A percentile compares a stretch with the other conserved stretches of the same genome.
Conservation (phyloP, 345 rosid species). For the Populus davidiana region DNA sequence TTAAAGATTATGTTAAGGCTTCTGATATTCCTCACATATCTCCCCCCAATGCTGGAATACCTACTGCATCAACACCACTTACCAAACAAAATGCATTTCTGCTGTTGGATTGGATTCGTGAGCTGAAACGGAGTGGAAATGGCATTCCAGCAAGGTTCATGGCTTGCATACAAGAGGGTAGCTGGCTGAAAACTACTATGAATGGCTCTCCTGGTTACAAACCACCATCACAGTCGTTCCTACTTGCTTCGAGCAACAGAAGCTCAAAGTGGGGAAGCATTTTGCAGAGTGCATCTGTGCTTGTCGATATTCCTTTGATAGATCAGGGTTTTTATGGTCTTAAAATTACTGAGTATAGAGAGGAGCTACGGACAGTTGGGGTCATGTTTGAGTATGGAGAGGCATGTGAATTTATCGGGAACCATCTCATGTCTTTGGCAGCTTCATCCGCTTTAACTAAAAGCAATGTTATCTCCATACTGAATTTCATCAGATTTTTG, state of each 20-base stretch:
- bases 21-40: constrained; percentile 47
- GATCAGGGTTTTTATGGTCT: constrained; percentile 55
- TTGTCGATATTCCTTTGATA: constrained; percentile 68
- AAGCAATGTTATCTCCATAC: constrained; percentile 43
- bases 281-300: constrained; percentile 49
- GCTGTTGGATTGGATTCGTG: constrained; percentile 55
- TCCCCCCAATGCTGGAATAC: constrained; percentile 57
- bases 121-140: not conserved
- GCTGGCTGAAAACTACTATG: constrained; percentile 56
- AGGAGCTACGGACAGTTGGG: constrained; percentile 50
- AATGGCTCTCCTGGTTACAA: constrained; percentile 42
- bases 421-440: constrained; percentile 51
- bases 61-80: constrained; percentile 51
- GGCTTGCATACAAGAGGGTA: constrained; percentile 45
- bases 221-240: constrained; percentile 62
- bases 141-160: constrained; percentile 43
- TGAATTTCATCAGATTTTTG: constrained; percentile 53
- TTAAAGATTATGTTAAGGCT: constrained; percentile 29
- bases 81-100: constrained; percentile 46
- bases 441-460: constrained; percentile 34
- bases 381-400: constrained; percentile 55
- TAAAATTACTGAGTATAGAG: constrained; percentile 30
- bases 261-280: constrained; percentile 48
- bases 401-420: constrained; percentile 53
- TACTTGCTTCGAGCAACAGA: constrained; percentile 21